Evolutionary conservation across 805 yeast species (phyloP), one percentile per base, ranked within the genome.

Genomic region (Starmerella roubikii): DNA sequence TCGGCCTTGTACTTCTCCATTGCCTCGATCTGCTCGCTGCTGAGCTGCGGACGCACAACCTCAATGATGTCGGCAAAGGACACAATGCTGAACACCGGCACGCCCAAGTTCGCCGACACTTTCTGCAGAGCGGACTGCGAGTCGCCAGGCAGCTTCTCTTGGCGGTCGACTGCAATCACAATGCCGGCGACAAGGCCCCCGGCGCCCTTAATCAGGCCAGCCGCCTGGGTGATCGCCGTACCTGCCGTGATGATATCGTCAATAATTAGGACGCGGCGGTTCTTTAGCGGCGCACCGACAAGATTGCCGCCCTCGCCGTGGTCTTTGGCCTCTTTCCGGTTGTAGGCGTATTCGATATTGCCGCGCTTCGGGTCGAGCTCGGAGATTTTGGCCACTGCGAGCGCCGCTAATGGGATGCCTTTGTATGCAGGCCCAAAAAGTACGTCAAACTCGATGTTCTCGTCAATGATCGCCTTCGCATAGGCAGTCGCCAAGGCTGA

Each of bases 181-280:
- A 84, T 73, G 8, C 93, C 97, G 34, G 76, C 81, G 18, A 84
- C 78, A 12, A 62, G 54, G 35, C 95, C 98, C 26, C 71, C 65
- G 49, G 76, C 88, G 20, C 54, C 61, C 20, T 62, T 61, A 51
- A 91, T 84, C 53, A 91, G 79, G 35, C 69, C 74, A 53, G 82
- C 80, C 0, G 97, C 96, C 63, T 91, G 97, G 52, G 80, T 80
- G 57, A 86, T 85, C 35, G 98, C 97, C 42, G 97, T 91, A 30
- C 98, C 98, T 1, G 97, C 97, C 44, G 97, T 88, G 77, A 88
- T 86, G 31, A 91, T 96, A 54, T 88, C 98, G 60, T 91, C 98
- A 45, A 88, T 84, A 53, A 91, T 82, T 53, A 91, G 65, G 19
- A 88, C 73, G 44, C 69, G 69, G 59, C 86, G 79, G 35, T 71